Evolutionary conservation across 352 stramenopile species (phyloP), one percentile per base, ranked within the genome.

Genomic region (Phytophthora multivora): DNA sequence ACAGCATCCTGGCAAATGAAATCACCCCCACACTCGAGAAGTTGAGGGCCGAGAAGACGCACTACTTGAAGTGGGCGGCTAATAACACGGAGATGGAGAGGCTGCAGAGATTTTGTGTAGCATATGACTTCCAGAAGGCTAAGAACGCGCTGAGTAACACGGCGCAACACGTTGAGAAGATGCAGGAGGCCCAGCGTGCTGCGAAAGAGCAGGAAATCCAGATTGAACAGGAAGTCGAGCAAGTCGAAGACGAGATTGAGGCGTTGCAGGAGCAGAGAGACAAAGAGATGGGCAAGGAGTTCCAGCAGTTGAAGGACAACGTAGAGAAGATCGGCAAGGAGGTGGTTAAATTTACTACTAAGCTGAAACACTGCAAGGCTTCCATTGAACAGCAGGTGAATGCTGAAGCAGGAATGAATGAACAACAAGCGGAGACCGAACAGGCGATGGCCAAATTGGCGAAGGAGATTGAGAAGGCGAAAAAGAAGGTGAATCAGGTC

Each of bases 11-110:
- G 11, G 88, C 88, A 1, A 91, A 99, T 70, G 97, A 99, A 77
- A 99, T 99, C 73, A 99, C 97, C 21, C 98, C 98, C 21, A 99
- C 97, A 33, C 88, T 99, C 16, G 98, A 99, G 80, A 97, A 98
- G 54, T 67, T 99, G 13, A 86, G 97, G 30, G 87, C 89, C 7
- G 96, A 99, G 71, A 98, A 99, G 68, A 96, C 97, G 42, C 89
- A 98, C 60, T 99, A 99, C 73, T 77, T 99, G 10, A 97, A 99
- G 72, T 99, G 97, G 97, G 91, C 88, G 25, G 96, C 97, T 51
- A 99, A 99, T 75, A 98, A 98, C 67, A 97, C 96, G 4, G 97
- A 99, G 69, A 98, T 99, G 76, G 96, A 99, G 73, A 80, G 96
- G 0, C 90, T 99, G 36, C 83, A 99, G 59, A 80, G 97, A 18